phyloP scores from a whole-genome alignment of 495 filamentous ascomycete genomes.

The Neurospora discreta region DNA sequence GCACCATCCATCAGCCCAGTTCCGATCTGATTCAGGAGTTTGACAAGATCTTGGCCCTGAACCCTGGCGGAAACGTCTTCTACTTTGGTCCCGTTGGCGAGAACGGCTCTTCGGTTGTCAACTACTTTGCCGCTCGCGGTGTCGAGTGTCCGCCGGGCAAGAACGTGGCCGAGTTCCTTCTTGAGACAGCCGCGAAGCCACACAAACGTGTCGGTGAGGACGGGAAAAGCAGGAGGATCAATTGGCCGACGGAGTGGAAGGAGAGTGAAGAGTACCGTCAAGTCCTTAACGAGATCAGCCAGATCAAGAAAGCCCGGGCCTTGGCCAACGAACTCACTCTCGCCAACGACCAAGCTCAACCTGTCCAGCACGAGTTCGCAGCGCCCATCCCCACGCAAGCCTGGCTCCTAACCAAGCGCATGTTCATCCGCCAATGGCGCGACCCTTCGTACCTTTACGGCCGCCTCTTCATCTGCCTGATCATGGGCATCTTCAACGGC shows the following conservation, averaged over 20 bases:
- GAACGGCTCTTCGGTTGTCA: conserved; percentile 33
- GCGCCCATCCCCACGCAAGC: conserved; percentile 32
- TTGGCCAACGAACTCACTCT: conserved; percentile 24
- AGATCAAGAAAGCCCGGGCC: conserved; percentile 38
- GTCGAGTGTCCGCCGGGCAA: conserved; percentile 53
- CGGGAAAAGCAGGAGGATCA: conserved; percentile 47
- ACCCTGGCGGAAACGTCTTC: conserved; percentile 55
- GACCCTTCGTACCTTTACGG: conserved; percentile 67
- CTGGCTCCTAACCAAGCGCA: conserved; percentile 40
- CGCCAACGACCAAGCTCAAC: conserved; percentile 19
- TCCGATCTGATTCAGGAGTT: conserved; percentile 67
- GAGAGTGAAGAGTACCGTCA: conserved; percentile 53
- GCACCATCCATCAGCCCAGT: conserved; percentile 73
- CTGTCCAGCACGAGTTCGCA: conserved; percentile 22
- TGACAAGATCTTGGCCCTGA: conserved; percentile 58
- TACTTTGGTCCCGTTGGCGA: conserved; percentile 56
- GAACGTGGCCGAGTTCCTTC: conserved; percentile 78
- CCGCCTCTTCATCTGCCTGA: conserved; percentile 41
- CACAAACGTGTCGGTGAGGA: conserved; percentile 44
- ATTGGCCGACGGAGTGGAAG: conserved; percentile 76
- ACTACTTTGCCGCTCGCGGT: conserved; percentile 49
- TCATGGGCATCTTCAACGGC: conserved; percentile 62
- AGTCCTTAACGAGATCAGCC: conserved; percentile 56
- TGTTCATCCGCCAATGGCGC: conserved; percentile 73
- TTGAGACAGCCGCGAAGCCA: conserved; percentile 68